Conservation (phyloP, 2,329 filamentous ascomycete genomes). For the Cytospora piceae region DNA sequence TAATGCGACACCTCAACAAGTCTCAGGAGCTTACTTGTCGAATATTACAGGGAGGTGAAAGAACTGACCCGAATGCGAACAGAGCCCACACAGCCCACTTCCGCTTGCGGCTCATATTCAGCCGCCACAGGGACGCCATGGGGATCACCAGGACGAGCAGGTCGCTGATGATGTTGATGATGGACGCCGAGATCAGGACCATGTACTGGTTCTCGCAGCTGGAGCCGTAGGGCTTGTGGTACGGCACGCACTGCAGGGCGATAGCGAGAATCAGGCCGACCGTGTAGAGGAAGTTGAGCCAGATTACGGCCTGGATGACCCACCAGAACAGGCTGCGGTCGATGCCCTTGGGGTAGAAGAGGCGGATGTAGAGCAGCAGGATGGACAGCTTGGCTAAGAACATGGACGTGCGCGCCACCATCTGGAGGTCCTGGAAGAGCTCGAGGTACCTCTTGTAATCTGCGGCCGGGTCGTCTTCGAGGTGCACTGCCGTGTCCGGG, state of each 20-base stretch:
- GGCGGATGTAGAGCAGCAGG: constrained; percentile 45
- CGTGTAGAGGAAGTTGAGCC: constrained; percentile 35
- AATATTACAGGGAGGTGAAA: not conserved
- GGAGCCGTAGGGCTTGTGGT: constrained; percentile 32
- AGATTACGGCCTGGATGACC: constrained; percentile 34
- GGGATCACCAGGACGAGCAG: constrained; percentile 37
- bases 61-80: constrained; percentile 36
- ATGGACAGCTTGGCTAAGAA: constrained; percentile 37
- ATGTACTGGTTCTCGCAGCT: constrained; percentile 35
- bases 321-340: constrained; percentile 33
- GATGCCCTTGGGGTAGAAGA: constrained; percentile 53
- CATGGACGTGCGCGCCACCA: constrained; percentile 34
- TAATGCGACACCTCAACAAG: not conserved
- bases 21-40: not conserved
- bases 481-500: not conserved
- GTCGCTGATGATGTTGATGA: constrained; percentile 37
- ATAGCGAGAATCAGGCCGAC: constrained; percentile 34
- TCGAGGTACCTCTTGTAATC: constrained; percentile 30
- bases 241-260: constrained; percentile 34
- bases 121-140: constrained; percentile 36
- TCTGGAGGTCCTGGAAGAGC: constrained; percentile 34
- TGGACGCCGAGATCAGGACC: constrained; percentile 33
- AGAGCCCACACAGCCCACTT: constrained; percentile 39
- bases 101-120: constrained; percentile 36
- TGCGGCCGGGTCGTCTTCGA: constrained; percentile 29